Evolutionary conservation across 805 yeast species (phyloP), one percentile per base, ranked within the genome.

Genomic region (Lipomyces japonicus): DNA sequence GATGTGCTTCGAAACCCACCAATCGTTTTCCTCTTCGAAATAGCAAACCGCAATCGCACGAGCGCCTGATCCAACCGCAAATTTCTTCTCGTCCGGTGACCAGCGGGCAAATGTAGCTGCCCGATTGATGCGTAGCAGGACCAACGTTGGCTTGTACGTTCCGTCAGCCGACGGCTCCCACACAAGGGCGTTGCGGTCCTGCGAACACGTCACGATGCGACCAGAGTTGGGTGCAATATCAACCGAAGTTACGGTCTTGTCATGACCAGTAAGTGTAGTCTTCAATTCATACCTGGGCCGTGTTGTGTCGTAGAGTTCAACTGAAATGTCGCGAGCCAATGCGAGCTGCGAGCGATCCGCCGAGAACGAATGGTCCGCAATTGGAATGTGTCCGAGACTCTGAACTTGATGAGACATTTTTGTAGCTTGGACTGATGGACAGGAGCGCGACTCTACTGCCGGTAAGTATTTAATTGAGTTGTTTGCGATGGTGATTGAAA

Each of bases 1-100:
- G 70, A 93, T 84, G 71, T 91, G 98, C 70, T 91, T 91, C 12
- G 97, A 87, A 44, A 93, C 90, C 99, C 99, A 93, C 99, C 99
- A 93, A 67, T 93, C 96, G 68, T 91, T 93, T 63, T 89, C 96
- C 55, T 76, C 85, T 71, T 93, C 98, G 67, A 85, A 93, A 71
- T 90, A 93, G 73, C 98, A 93, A 43, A 93, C 86, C 7, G 97
- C 96, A 68, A 93, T 83, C 56, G 86, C 84, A 53, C 97, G 75
- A 39, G 96, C 97, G 41, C 96, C 88, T 2, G 96, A 86, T 0
- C 97, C 98, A 42, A 91, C 97, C 1, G 98, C 98, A 70, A 93
- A 93, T 72, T 93, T 93, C 64, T 72, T 72, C n/a, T 96, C 97
- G 60, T 78, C 80, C 19, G 97, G 97, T 7, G 96, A 85, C 99